Evolutionary conservation across 805 yeast species (phyloP).

Genomic region (Lipomyces lipofer): DNA sequence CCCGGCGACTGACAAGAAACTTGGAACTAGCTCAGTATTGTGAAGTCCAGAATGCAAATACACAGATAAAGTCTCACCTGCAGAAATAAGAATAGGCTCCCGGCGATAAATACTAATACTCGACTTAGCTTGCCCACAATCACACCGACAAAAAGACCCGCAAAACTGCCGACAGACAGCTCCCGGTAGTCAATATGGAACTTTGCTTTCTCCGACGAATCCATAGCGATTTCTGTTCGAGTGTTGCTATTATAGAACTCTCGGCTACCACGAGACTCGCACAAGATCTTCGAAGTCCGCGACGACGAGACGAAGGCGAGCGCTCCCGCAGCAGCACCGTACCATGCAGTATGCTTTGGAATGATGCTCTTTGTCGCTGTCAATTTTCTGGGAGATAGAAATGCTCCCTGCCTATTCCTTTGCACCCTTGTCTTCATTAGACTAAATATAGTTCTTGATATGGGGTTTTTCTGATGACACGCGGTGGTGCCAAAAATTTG

Average conservation of each 20-base stretch:
- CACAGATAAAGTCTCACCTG: slow-evolving; percentile 21
- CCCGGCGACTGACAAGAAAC: slow-evolving; percentile 53
- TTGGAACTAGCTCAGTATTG: slow-evolving; percentile 37
- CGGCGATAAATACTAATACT: slow-evolving; percentile 50
- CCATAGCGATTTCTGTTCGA: too few relatives aligned
- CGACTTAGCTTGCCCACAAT: slow-evolving; percentile 56
- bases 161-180: slow-evolving; percentile 56
- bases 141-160: slow-evolving; percentile 55
- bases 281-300: not conserved
- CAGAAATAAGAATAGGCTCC: slow-evolving; percentile 42
- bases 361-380: too few relatives aligned
- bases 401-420: too few relatives aligned
- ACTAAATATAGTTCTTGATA: too few relatives aligned
- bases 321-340: too few relatives aligned
- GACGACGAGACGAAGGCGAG: not conserved
- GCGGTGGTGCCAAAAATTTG: too few relatives aligned
- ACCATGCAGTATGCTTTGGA: too few relatives aligned
- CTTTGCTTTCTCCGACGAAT: slow-evolving; percentile 25
- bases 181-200: slow-evolving; percentile 51
- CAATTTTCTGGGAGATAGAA: too few relatives aligned
- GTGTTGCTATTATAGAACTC: too few relatives aligned
- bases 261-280: slow-evolving; percentile 7
- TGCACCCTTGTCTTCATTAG: too few relatives aligned
- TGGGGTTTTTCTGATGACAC: too few relatives aligned
- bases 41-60: too few relatives aligned